phyloP scores from a whole-genome alignment of 208 protist species.

The Acanthamoeba culbertsoni region DNA sequence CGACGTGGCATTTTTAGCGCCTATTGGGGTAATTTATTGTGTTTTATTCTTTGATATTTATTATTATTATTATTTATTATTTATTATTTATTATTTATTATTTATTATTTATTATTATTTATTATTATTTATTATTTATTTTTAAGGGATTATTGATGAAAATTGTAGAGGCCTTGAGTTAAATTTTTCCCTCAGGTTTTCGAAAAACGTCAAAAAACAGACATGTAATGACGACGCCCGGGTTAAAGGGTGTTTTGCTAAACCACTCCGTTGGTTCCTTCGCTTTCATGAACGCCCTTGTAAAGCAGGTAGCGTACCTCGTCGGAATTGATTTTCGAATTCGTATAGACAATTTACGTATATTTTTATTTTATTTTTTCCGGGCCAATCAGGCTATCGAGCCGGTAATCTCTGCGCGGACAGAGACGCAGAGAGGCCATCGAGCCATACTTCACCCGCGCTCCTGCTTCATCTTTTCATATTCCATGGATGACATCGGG shows the following conservation, averaged over 20 bases:
- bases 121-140: too few species aligned
- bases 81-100: neutral
- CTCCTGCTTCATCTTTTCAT: neutral
- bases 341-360: neutral
- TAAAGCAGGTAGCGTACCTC: constrained; percentile 32
- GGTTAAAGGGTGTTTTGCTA: neutral
- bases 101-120: too few species aligned
- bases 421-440: neutral
- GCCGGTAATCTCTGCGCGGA: neutral
- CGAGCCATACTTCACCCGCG: neutral
- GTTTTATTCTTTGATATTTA: neutral
- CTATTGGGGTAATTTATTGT: neutral
- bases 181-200: neutral
- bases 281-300: neutral
- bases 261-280: neutral
- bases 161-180: neutral
- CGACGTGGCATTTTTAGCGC: neutral
- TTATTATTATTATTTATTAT: neutral
- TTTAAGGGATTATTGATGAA: neutral
- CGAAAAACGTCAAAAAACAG: neutral
- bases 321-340: neutral
- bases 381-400: neutral
- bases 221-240: neutral
- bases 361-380: neutral
- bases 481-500: constrained; percentile 29